Conservation (phyloP, 441 rosid genomes). For the Syzygium malaccense region DNA sequence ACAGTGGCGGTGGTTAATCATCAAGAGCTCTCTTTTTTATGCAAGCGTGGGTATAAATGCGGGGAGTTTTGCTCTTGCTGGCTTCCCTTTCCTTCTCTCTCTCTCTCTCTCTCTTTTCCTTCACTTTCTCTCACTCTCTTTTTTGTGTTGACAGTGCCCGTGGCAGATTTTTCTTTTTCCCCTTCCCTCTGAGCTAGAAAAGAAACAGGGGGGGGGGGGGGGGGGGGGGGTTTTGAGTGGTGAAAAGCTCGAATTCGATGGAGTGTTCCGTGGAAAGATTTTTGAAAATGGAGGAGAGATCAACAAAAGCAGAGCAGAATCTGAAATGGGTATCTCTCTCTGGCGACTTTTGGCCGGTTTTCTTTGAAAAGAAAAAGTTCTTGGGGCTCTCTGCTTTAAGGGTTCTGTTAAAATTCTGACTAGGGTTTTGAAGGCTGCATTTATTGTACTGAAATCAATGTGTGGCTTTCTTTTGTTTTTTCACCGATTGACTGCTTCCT, state of each 20-base stretch:
- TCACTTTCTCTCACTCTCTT: background rate
- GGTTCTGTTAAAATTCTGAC: constrained; percentile 30
- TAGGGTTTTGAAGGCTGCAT: constrained; percentile 54
- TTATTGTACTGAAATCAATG: constrained; percentile 66
- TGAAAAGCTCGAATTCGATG: constrained; percentile 18
- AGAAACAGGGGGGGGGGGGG: constrained; percentile 16
- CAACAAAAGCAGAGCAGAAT: constrained; percentile 67
- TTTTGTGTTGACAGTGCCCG: constrained; percentile 1
- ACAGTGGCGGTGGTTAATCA: constrained; percentile 92
- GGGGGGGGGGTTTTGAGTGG: constrained; percentile 8
- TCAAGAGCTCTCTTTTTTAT: constrained; percentile 83
- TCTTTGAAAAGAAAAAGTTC: background rate
- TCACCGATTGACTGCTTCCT: constrained; percentile 52
- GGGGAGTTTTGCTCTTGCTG: constrained; percentile 29
- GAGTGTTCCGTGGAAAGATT: background rate
- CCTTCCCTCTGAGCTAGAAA: constrained; percentile 2
- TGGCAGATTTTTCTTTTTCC: background rate
- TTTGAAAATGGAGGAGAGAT: constrained; percentile 21
- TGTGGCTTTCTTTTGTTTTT: constrained; percentile 10
- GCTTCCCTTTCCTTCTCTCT: constrained; percentile 13
- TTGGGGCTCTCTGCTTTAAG: constrained; percentile 10
- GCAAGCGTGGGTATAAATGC: constrained; percentile 99
- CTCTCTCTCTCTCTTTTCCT: constrained; percentile 8
- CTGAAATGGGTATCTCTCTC: constrained; percentile 83
- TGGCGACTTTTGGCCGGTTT: constrained; percentile 36